Conservation (phyloP, 2,329 filamentous ascomycete species). For the Pezicula rhizophila region DNA sequence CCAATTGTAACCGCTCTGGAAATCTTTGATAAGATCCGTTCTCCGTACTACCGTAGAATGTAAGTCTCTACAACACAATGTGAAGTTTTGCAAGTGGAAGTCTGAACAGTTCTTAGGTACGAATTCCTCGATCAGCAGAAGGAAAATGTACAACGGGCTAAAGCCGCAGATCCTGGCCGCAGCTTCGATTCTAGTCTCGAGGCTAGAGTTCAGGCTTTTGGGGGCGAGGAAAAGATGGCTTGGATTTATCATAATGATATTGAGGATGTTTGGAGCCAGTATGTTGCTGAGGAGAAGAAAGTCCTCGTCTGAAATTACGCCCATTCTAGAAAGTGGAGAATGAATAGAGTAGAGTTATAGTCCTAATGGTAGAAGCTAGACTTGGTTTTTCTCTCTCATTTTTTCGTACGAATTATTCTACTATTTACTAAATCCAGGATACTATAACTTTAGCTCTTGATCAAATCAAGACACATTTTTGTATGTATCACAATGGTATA, state of each 20-base stretch:
- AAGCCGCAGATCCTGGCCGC: constrained; percentile 14
- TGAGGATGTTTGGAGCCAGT: constrained; percentile 28
- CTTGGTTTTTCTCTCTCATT: too few species aligned
- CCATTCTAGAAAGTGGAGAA: too few species aligned
- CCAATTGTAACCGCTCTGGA: constrained; percentile 25
- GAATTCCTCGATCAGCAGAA: constrained; percentile 24
- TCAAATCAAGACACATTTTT: too few species aligned
- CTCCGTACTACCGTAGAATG: constrained; percentile 36
- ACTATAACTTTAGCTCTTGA: too few species aligned
- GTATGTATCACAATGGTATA: too few species aligned
- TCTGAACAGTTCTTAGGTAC: constrained; percentile 20
- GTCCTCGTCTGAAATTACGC: too few species aligned
- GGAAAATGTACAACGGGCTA: constrained; percentile 8
- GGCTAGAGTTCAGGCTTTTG: constrained; percentile 26
- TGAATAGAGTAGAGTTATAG: too few species aligned
- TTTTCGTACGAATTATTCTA: too few species aligned
- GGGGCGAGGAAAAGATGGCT: constrained; percentile 26
- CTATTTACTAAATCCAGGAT: too few species aligned
- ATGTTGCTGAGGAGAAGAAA: not conserved
- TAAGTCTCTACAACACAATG: constrained; percentile 10
- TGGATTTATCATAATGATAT: constrained; percentile 39
- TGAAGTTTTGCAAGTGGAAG: not conserved
- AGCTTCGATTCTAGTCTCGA: constrained; percentile 25
- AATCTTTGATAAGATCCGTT: constrained; percentile 33
- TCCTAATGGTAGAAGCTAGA: too few species aligned